Conservation (phyloP, 2,329 filamentous ascomycete genomes). For the Neofusicoccum cordaticola region DNA sequence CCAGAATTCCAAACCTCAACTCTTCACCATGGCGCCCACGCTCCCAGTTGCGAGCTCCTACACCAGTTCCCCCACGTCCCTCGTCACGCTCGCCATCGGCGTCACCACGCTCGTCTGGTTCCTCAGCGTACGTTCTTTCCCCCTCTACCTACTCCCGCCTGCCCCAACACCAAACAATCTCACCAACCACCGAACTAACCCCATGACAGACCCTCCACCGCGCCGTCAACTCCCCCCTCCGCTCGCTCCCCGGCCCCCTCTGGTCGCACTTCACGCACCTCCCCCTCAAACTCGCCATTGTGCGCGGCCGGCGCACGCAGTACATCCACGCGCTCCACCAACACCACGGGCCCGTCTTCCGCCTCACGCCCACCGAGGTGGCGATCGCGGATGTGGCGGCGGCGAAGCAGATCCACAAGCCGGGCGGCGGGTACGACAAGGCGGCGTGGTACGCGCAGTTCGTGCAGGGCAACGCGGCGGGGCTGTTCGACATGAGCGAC, state of each 20-base stretch:
- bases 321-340: conserved; percentile 32
- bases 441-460: conserved; percentile 1
- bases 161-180: background rate
- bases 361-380: conserved; percentile 15
- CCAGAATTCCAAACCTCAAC: background rate
- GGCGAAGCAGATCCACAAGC: conserved; percentile 32
- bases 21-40: background rate
- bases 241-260: conserved; percentile 30
- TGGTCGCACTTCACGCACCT: conserved; percentile 33
- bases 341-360: conserved; percentile 11
- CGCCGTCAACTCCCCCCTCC: conserved; percentile 27
- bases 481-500: conserved; percentile 40
- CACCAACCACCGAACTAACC: background rate
- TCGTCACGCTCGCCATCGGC: background rate
- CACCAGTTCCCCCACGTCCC: background rate
- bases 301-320: conserved; percentile 38
- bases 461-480: conserved; percentile 10
- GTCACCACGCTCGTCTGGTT: background rate
- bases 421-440: conserved; percentile 25
- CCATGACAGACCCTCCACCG: conserved; percentile 4
- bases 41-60: background rate
- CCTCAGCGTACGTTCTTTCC: background rate
- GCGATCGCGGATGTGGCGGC: background rate
- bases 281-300: conserved; percentile 37
- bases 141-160: no score